Conservation (phyloP, 371 early-diverging fungal species). For the Mortierella sp. region DNA sequence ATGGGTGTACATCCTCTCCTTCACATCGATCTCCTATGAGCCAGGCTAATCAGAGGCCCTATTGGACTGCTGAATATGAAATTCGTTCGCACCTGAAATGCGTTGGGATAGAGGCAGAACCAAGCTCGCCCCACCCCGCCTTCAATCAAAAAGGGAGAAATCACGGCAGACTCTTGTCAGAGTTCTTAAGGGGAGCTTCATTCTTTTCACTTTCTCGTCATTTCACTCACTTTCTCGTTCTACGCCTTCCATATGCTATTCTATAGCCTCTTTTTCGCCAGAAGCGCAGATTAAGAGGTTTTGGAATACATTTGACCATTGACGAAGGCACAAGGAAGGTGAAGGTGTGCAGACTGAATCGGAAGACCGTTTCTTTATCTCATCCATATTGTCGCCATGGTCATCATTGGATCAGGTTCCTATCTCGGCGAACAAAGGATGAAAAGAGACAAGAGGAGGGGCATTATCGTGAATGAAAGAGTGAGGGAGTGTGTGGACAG, state of each 20-base stretch:
- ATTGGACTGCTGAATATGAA: background rate
- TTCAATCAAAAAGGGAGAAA: background rate
- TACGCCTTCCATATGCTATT: too few species aligned
- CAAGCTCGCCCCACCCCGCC: background rate
- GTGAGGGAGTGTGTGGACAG: background rate
- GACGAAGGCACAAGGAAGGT: background rate
- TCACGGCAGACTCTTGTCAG: too few species aligned
- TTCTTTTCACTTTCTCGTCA: background rate
- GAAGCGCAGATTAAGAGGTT: background rate
- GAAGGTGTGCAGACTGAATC: background rate
- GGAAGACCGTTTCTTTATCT: background rate
- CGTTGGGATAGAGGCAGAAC: slow-evolving; percentile 10
- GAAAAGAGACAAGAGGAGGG: background rate
- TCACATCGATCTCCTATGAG: background rate
- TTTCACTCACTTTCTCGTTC: too few species aligned
- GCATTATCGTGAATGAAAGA: background rate
- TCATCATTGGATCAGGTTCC: background rate
- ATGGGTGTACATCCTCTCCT: background rate
- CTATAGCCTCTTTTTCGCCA: background rate
- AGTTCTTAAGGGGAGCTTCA: background rate
- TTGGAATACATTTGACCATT: background rate
- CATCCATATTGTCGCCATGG: background rate
- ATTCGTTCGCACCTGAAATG: slow-evolving; percentile 11
- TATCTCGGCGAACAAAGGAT: background rate
- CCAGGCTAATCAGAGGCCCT: background rate